Conservation (phyloP, 2,329 filamentous ascomycete genomes). For the Chrysoporthe austroafricana region DNA sequence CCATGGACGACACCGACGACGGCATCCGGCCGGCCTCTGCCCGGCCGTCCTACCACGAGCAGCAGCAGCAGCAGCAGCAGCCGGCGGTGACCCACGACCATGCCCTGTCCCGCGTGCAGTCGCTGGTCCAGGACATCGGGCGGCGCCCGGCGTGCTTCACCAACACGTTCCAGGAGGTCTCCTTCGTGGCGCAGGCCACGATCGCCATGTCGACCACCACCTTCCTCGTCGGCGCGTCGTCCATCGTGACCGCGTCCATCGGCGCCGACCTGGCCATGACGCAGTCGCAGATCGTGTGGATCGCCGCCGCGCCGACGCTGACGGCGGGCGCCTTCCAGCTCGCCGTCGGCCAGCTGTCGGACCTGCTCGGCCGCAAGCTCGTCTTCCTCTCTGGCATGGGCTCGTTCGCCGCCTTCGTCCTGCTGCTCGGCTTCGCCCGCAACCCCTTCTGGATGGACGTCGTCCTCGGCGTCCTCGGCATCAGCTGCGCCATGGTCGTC, state of each 20-base stretch:
- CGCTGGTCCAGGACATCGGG: conserved; percentile 36
- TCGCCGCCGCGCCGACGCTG: conserved; percentile 65
- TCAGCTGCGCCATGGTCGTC: conserved; percentile 66
- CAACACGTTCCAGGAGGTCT: conserved; percentile 63
- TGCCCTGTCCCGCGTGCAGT: conserved; percentile 12
- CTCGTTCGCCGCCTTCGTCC: conserved; percentile 58
- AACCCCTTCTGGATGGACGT: conserved; percentile 63
- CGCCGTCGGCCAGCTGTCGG: conserved; percentile 67
- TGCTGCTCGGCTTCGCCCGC: conserved; percentile 63
- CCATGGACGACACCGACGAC: not conserved
- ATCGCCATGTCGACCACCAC: conserved; percentile 67
- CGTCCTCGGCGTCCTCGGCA: conserved; percentile 65
- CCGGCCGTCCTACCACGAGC: not conserved
- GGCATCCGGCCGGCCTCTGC: not conserved
- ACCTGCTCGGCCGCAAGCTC: conserved; percentile 65
- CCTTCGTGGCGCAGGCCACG: conserved; percentile 69
- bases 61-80: not conserved
- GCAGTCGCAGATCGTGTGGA: conserved; percentile 69
- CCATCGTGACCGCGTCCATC: conserved; percentile 66
- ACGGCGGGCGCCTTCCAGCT: conserved; percentile 68
- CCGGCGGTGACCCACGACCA: not conserved
- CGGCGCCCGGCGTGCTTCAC: conserved; percentile 62
- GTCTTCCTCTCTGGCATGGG: conserved; percentile 65
- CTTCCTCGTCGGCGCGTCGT: conserved; percentile 61
- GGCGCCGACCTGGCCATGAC: conserved; percentile 64